Evolutionary conservation across 768 basidiomycete genomes (phyloP), one percentile per base, ranked within the genome.

Genomic region (Sporobolomyces roseus): DNA sequence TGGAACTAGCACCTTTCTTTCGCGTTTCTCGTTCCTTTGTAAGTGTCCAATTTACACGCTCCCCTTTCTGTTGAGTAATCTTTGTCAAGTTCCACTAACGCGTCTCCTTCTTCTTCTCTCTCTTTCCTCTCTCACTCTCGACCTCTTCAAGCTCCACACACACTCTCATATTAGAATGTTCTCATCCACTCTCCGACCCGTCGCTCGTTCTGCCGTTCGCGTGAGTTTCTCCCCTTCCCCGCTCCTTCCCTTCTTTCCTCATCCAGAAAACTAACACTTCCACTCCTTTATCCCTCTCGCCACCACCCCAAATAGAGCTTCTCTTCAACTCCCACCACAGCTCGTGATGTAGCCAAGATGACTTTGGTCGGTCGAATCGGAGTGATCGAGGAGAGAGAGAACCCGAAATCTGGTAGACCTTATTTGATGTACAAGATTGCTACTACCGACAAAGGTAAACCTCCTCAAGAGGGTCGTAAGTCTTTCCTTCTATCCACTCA

Each of bases 361-460:
- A 82, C 83, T 36, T 86, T 93, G 65, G 80, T 93, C 75, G 91
- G 91, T 35, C 84, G 84, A 52, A 79, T 93, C 50, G 84, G 83
- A 25, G 86, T 77, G 76, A 87, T 88, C 52, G 90, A 91, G 46
- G 88, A 90, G 75, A 75, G 84, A 50, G 85, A 85, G 61, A 80
- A 80, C 32, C 87, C 88, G 3, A 89, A 83, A 79, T 85, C 81
- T 65, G 87, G 90, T 63, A 88, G 85, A 77, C 88, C 91, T 83
- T 93, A 85, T 71, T 81, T 90, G 38, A 91, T 89, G 19, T 93
- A 93, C 78, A 82, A 83, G 14, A 85, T 93, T 63, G 91, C 87
- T 17, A 93, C 91, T 6, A 80, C 79, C 55, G 88, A 86, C 78
- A 53, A 51, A 5, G 58, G 50, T 33, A 35, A 29, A 17, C 43